Conservation (phyloP, 1,284 basidiomycete genomes). For the Inonotus hispidus region DNA sequence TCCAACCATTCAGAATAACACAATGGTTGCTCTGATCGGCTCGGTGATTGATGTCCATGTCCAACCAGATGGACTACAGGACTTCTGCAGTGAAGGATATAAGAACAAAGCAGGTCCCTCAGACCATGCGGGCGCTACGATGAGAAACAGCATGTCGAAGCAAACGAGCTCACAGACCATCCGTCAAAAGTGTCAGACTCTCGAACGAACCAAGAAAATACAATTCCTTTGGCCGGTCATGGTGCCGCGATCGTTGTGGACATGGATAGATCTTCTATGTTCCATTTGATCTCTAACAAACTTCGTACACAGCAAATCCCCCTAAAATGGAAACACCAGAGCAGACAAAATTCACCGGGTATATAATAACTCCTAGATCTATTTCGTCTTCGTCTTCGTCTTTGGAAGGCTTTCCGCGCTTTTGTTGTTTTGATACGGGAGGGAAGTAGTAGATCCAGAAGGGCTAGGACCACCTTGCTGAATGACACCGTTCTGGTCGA, state of each 20-base stretch:
- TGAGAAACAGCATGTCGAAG: not conserved
- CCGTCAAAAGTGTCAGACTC: too few relatives aligned
- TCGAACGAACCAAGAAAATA: too few relatives aligned
- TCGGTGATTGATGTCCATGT: too few relatives aligned
- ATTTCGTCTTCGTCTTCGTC: not conserved
- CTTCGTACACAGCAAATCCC: not conserved
- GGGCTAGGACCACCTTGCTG: not conserved
- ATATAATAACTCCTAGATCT: not conserved
- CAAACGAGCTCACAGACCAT: not conserved
- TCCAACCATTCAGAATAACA: too few relatives aligned
- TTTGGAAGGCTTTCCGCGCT: not conserved
- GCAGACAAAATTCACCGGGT: not conserved
- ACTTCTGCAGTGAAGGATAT: not conserved
- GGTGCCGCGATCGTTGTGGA: not conserved
- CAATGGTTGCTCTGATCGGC: too few relatives aligned
- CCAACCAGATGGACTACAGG: too few relatives aligned
- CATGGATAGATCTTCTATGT: too few relatives aligned
- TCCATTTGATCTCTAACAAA: not conserved
- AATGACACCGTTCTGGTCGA: constrained; percentile 2
- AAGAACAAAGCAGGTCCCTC: not conserved
- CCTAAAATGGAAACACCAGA: not conserved
- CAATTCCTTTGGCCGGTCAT: too few relatives aligned
- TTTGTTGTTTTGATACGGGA: not conserved
- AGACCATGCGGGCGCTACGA: not conserved
- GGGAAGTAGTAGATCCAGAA: not conserved